Percentiles rank a stretch among this genome's conserved stretches.
phyloP scores from a whole-genome alignment of 441 rosid species.

The Macaranga tanarius region DNA sequence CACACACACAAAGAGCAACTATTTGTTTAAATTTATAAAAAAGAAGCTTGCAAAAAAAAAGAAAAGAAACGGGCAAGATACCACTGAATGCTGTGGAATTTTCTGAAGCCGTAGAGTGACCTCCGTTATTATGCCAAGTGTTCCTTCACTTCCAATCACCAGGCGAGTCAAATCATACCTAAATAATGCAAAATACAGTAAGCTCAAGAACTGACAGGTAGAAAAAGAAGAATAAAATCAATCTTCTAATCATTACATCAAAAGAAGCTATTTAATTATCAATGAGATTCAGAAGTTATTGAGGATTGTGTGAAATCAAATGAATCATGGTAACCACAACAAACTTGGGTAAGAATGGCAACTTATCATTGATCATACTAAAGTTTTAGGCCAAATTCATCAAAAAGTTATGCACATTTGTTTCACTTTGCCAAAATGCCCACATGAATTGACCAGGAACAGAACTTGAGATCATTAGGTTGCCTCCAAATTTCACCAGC shows the following conservation, averaged over 20 bases:
- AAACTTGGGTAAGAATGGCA: background rate
- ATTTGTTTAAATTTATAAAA: background rate
- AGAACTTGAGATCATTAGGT: background rate
- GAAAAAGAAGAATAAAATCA: background rate
- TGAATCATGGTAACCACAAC: background rate
- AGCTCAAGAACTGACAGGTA: background rate
- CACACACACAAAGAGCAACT: background rate
- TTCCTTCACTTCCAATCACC: slow-evolving; percentile 96
- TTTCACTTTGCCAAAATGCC: background rate
- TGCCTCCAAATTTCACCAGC: background rate
- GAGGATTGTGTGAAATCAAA: background rate
- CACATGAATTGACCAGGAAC: background rate
- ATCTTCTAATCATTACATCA: background rate
- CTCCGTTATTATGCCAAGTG: slow-evolving; percentile 85
- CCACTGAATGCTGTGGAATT: slow-evolving; percentile 91
- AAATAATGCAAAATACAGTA: slow-evolving; percentile 10
- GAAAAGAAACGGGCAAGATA: slow-evolving; percentile 32
- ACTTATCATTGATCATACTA: background rate
- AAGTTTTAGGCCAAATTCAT: slow-evolving; percentile 1
- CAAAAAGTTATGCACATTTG: background rate
- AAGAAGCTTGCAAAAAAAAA: slow-evolving; percentile 12
- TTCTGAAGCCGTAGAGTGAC: slow-evolving; percentile 89
- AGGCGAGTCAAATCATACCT: slow-evolving; percentile 94
- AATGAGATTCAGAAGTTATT: background rate
- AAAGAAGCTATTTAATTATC: background rate